Conservation (phyloP, 2,329 filamentous ascomycete species). For the Balansia obtecta region DNA sequence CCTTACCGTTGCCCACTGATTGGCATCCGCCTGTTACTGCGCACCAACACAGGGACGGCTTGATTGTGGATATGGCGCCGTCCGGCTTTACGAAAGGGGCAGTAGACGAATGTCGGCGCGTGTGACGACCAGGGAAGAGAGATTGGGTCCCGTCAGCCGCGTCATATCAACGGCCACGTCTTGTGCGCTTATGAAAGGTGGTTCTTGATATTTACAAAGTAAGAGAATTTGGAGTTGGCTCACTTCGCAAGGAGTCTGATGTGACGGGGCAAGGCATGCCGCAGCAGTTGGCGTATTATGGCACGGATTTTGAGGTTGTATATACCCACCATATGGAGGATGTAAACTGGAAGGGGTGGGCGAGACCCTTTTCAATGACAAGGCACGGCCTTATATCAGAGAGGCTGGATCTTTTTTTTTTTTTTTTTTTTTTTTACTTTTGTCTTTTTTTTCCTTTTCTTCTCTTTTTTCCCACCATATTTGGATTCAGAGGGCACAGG, state of each 20-base stretch:
- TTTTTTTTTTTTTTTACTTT: neutral
- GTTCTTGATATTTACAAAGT: neutral
- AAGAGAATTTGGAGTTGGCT: neutral
- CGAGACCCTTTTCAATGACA: neutral
- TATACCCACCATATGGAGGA: slow-evolving; percentile 4
- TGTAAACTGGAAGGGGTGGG: slow-evolving; percentile 1
- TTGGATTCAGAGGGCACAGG: neutral
- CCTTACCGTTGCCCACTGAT: neutral
- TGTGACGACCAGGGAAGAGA: neutral
- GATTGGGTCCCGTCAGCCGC: neutral
- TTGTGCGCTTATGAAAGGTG: neutral
- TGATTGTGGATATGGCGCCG: neutral
- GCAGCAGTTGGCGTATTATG: neutral
- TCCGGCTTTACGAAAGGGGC: neutral
- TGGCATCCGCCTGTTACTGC: neutral
- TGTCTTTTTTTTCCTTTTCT: neutral
- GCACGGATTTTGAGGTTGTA: neutral
- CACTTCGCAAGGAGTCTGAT: neutral
- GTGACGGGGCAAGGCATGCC: neutral
- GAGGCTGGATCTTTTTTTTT: neutral
- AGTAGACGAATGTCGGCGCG: neutral
- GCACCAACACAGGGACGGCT: too few species aligned
- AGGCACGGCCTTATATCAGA: neutral
- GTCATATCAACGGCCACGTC: neutral
- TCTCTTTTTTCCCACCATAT: neutral